Evolutionary conservation across 169 alveolate genomes (phyloP).

Genomic region (Plasmodium yoelii): DNA sequence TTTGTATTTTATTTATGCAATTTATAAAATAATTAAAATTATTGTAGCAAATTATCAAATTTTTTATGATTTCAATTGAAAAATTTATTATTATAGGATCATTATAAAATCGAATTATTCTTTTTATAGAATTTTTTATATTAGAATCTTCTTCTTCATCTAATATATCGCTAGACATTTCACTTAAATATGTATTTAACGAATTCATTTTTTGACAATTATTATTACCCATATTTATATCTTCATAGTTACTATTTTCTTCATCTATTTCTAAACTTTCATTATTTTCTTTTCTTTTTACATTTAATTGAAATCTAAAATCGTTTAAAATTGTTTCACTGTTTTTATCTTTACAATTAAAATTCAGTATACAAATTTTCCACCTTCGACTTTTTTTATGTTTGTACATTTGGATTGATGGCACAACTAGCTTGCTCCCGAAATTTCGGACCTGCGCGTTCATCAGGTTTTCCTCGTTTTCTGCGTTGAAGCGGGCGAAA

Average conservation of each 20-base stretch:
- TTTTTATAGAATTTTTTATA: neutral
- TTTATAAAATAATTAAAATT: constrained; percentile 34
- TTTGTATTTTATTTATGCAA: too few relatives aligned
- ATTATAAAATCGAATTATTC: constrained; percentile 24
- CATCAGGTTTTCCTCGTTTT: constrained; percentile 13
- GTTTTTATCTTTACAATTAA: constrained; percentile 23
- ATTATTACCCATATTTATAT: constrained; percentile 6
- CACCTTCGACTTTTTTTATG: constrained; percentile 32
- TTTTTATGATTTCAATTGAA: constrained; percentile 35
- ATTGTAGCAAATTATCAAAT: constrained; percentile 13
- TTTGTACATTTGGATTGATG: constrained; percentile 13
- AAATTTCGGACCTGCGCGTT: constrained; percentile 23
- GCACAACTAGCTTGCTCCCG: constrained; percentile 41
- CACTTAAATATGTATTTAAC: constrained; percentile 26
- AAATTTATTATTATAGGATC: constrained; percentile 50
- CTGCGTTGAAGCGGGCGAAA: neutral
- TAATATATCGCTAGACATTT: constrained; percentile 6
- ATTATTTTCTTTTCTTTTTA: constrained; percentile 24
- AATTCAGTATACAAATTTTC: constrained; percentile 30
- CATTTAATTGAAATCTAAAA: constrained; percentile 41
- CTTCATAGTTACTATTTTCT: constrained; percentile 12
- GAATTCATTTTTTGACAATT: constrained; percentile 10
- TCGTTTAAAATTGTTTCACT: constrained; percentile 51
- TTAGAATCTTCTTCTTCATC: neutral
- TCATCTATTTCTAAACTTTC: constrained; percentile 18